Percentiles rank a stretch among this genome's conserved stretches.
Conservation (phyloP, 257 asterid species). For the Thymus quinquecostatus region DNA sequence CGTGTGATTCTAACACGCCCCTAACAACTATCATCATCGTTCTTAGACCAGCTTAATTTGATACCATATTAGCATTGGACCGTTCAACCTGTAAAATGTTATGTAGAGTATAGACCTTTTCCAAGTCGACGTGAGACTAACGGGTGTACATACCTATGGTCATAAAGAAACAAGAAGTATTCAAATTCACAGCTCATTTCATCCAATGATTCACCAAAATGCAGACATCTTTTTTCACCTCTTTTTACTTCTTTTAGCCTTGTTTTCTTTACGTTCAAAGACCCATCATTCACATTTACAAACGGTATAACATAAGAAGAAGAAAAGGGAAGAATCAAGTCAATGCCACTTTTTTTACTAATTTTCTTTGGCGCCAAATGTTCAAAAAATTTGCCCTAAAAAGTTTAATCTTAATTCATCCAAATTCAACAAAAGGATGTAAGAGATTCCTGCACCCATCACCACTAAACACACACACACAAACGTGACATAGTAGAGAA, state of each 20-base stretch:
- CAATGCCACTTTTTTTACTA: slow-evolving; percentile 28
- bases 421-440: slow-evolving; percentile 30
- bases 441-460: slow-evolving; percentile 32
- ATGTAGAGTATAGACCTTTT: no score
- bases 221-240: slow-evolving; percentile 21
- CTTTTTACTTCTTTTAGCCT: slow-evolving; percentile 32
- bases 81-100: no score
- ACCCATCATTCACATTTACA: slow-evolving; percentile 38
- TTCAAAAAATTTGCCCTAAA: slow-evolving; percentile 31
- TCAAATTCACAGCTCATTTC: slow-evolving; percentile 29
- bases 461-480: neutral
- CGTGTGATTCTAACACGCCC: no score
- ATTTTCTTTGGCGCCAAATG: slow-evolving; percentile 31
- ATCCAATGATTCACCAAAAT: slow-evolving; percentile 30
- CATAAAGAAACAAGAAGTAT: slow-evolving; percentile 4
- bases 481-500: slow-evolving; percentile 42
- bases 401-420: slow-evolving; percentile 24
- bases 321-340: slow-evolving; percentile 26
- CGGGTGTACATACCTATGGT: neutral
- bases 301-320: slow-evolving; percentile 28
- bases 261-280: slow-evolving; percentile 34
- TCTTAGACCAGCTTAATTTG: no score
- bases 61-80: no score
- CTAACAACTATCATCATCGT: no score
- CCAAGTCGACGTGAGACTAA: no score